Evolutionary conservation across 345 rosid species (phyloP).

Genomic region (Rhodomyrtus tomentosa): DNA sequence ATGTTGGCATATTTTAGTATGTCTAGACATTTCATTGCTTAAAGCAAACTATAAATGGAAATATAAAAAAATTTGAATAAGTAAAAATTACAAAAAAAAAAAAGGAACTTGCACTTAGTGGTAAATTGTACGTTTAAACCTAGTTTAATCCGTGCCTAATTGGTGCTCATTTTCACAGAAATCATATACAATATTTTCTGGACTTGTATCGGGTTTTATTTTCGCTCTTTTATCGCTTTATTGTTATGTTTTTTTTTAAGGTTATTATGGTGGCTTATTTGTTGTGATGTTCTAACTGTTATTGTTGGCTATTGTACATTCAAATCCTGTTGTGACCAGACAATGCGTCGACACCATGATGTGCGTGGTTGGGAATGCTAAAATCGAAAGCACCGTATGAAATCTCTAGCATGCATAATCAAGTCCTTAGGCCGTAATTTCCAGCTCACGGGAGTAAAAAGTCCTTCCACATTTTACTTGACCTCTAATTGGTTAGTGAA

Average conservation of each 20-base stretch:
- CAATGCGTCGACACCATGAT: not conserved
- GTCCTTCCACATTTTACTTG: not conserved
- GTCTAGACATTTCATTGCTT: not conserved
- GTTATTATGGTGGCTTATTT: not conserved
- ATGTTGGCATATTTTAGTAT: not conserved
- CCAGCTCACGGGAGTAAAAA: not conserved
- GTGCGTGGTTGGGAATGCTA: not conserved
- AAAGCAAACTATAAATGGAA: not conserved
- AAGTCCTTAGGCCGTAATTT: not conserved
- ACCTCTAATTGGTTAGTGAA: not conserved
- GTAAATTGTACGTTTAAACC: not conserved
- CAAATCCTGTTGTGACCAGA: not conserved
- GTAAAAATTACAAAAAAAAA: not conserved
- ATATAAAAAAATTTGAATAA: not conserved
- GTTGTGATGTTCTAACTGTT: not conserved
- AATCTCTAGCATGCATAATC: not conserved
- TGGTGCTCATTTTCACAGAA: not conserved
- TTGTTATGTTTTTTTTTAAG: no score
- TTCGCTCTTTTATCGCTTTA: not conserved
- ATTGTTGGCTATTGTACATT: not conserved
- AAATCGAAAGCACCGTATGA: not conserved
- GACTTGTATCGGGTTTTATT: not conserved
- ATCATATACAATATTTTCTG: not conserved
- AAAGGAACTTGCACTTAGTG: not conserved
- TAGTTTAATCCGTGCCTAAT: not conserved